Percentiles rank a stretch among this genome's conserved stretches.
Evolutionary conservation across 495 filamentous ascomycete species (phyloP).

Genomic region (Annulohypoxylon moriforme): DNA sequence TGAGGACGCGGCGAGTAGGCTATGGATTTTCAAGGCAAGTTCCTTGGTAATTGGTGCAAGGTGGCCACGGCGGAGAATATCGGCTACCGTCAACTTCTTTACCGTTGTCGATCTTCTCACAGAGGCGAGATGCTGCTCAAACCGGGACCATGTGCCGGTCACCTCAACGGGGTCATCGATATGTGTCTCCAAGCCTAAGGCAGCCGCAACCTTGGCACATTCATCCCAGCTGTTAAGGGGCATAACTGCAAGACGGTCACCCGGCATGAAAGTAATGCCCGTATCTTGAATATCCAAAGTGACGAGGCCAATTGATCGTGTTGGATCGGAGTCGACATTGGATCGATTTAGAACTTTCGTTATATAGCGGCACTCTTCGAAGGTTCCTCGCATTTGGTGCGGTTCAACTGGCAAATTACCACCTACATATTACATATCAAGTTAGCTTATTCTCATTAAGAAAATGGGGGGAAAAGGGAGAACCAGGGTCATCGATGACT

Average conservation of each 20-base stretch:
- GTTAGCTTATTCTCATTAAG: slow-evolving; percentile 3
- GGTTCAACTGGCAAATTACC: slow-evolving; percentile 57
- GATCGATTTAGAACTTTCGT: slow-evolving; percentile 56
- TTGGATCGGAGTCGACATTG: slow-evolving; percentile 56
- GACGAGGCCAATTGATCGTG: slow-evolving; percentile 58
- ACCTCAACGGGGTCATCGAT: slow-evolving; percentile 52
- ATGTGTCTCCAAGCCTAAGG: slow-evolving; percentile 55
- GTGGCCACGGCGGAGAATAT: slow-evolving; percentile 61
- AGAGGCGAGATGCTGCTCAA: slow-evolving; percentile 57
- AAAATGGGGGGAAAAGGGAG: background rate
- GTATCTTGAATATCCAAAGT: slow-evolving; percentile 60
- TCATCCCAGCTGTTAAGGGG: slow-evolving; percentile 62
- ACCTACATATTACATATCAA: slow-evolving; percentile 7
- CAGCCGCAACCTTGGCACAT: slow-evolving; percentile 60
- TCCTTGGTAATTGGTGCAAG: slow-evolving; percentile 62
- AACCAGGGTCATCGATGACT: slow-evolving; percentile 20
- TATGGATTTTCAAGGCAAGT: slow-evolving; percentile 56
- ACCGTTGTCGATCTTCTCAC: slow-evolving; percentile 45
- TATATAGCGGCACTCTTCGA: slow-evolving; percentile 62
- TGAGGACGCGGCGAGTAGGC: slow-evolving; percentile 59
- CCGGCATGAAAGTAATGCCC: slow-evolving; percentile 62
- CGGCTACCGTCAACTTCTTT: slow-evolving; percentile 55
- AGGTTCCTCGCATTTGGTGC: slow-evolving; percentile 63
- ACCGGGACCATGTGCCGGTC: slow-evolving; percentile 56
- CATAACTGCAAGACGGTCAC: slow-evolving; percentile 63